phyloP scores from a whole-genome alignment of 768 basidiomycete genomes.

The Hygrocybe punicea region DNA sequence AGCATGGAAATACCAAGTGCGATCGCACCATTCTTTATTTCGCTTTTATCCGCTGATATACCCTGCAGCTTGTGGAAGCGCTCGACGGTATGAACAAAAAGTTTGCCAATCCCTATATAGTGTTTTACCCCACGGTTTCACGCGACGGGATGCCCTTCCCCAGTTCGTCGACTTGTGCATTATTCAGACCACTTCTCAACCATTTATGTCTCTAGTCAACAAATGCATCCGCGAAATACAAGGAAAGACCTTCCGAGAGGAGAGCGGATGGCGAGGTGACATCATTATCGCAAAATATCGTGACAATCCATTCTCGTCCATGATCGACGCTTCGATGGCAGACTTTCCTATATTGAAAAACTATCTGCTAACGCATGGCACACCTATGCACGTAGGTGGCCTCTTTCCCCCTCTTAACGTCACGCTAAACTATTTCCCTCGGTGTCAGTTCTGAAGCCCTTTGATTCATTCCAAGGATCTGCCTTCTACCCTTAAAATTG shows the following conservation, averaged over 20 bases:
- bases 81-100: constrained; percentile 79
- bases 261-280: constrained; percentile 74
- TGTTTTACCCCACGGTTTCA: constrained; percentile 73
- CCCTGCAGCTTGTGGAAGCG: constrained; percentile 60
- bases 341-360: constrained; percentile 82
- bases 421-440: not conserved
- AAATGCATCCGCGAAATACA: constrained; percentile 74
- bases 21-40: constrained; percentile 17
- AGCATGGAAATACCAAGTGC: constrained; percentile 72
- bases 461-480: not conserved
- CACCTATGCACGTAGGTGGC: constrained; percentile 42
- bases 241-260: constrained; percentile 56
- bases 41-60: constrained; percentile 13
- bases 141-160: constrained; percentile 83
- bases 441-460: no score
- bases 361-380: constrained; percentile 65
- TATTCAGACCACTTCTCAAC: no score
- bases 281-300: constrained; percentile 72
- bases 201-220: constrained; percentile 41
- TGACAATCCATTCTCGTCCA: constrained; percentile 50
- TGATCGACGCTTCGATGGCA: constrained; percentile 77
- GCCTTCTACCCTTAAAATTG: not conserved
- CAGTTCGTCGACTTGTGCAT: no score
- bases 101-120: constrained; percentile 74
- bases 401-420: constrained; percentile 4